These are phyloP conservation scores for Quercus wislizeni DNA, from an alignment of 306 rosid species.

Conservation along the genomic window DNA sequence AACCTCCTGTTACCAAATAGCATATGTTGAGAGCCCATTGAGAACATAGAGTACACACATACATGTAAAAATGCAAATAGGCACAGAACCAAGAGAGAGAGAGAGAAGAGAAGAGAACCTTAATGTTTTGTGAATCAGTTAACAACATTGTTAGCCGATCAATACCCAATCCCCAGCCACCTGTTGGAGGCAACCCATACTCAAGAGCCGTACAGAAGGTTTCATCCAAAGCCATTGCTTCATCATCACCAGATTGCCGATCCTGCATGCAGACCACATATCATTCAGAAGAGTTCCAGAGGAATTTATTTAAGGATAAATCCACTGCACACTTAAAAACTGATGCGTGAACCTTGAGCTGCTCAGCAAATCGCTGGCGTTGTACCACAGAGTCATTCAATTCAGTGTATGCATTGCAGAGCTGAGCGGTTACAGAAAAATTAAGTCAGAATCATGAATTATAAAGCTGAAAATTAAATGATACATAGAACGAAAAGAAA, in stretches of 20 bases:
- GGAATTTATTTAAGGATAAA: neutral
- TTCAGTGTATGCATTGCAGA: slow-evolving; percentile 89
- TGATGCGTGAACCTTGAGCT: slow-evolving; percentile 68
- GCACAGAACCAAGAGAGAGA: neutral
- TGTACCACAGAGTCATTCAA: slow-evolving; percentile 94
- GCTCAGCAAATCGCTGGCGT: slow-evolving; percentile 86
- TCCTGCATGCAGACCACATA: slow-evolving; percentile 46
- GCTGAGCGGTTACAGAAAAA: slow-evolving; percentile 43
- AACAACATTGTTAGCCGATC: slow-evolving; percentile 80
- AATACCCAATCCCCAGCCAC: slow-evolving; percentile 98
- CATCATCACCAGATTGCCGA: slow-evolving; percentile 95
- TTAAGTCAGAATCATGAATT: slow-evolving; percentile 2
- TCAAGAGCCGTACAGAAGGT: slow-evolving; percentile 86
- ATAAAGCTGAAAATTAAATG: neutral
- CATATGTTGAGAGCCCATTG: neutral
- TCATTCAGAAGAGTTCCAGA: neutral
- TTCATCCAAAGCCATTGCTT: slow-evolving; percentile 91
- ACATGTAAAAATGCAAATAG: neutral
- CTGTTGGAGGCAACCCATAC: slow-evolving; percentile 96
- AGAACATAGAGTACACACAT: neutral
- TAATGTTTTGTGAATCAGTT: slow-evolving; percentile 86
- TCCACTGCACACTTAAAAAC: neutral
- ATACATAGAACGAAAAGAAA: neutral
- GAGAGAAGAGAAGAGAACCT: slow-evolving; percentile 40
- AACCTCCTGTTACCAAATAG: slow-evolving; percentile 65